These are phyloP conservation scores for Thalassiosira profunda DNA, from an alignment of 108 stramenopile genomes.

Conservation along the genomic window DNA sequence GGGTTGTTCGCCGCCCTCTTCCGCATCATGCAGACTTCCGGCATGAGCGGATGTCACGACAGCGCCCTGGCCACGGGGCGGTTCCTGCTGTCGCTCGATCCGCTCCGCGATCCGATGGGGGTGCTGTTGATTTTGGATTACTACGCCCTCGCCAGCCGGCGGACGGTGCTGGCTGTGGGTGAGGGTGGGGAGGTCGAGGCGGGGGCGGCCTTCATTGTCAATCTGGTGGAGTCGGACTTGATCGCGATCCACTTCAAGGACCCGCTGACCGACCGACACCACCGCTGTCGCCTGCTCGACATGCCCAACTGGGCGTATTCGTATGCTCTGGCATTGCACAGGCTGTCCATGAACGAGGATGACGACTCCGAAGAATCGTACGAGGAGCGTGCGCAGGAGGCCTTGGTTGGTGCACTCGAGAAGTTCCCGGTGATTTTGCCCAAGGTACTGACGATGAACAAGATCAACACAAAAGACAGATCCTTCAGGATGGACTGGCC, in stretches of 20 bases:
- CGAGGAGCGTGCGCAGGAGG: slow-evolving; percentile 35
- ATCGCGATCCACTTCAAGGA: slow-evolving; percentile 46
- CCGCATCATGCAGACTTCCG: slow-evolving; percentile 63
- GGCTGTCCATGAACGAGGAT: slow-evolving; percentile 33
- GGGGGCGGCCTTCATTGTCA: slow-evolving; percentile 34
- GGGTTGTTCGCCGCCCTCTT: slow-evolving; percentile 67
- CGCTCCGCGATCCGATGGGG: slow-evolving; percentile 82
- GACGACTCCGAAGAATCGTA: background rate
- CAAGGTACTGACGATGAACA: slow-evolving; percentile 45
- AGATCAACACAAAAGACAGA: slow-evolving; percentile 26
- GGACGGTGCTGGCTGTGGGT: slow-evolving; percentile 42
- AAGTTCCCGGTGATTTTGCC: slow-evolving; percentile 35
- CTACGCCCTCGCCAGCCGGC: slow-evolving; percentile 61
- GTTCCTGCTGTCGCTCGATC: slow-evolving; percentile 82
- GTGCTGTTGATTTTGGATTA: slow-evolving; percentile 73
- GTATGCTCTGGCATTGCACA: slow-evolving; percentile 80
- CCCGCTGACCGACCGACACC: slow-evolving; percentile 26
- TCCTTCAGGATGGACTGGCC: slow-evolving; percentile 55
- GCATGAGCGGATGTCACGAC: slow-evolving; percentile 44
- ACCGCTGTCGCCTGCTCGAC: slow-evolving; percentile 44
- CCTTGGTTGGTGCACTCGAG: slow-evolving; percentile 27
- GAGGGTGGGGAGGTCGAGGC: slow-evolving; percentile 30
- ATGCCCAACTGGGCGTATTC: slow-evolving; percentile 83
- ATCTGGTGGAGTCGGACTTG: slow-evolving; percentile 34
- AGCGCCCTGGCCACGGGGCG: slow-evolving; percentile 60